Evolutionary conservation across 805 yeast species (phyloP).

Genomic region (Brettanomyces bruxellensis): DNA sequence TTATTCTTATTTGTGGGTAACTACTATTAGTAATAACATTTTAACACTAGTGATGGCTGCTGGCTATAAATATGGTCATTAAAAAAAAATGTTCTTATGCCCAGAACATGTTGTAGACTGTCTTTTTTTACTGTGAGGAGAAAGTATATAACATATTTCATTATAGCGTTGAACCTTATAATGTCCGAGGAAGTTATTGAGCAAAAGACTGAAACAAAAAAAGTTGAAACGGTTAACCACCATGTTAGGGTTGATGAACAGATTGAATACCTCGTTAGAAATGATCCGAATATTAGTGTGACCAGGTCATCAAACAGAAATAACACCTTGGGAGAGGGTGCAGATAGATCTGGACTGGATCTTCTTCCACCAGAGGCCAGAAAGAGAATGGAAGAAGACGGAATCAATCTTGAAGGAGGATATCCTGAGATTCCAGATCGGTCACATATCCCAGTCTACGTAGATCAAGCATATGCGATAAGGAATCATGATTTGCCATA

Average conservation of each 20-base stretch:
- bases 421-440: slow-evolving; percentile 28
- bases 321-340: slow-evolving; percentile 1
- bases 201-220: too few species aligned
- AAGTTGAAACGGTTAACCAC: background rate
- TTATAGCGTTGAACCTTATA: too few species aligned
- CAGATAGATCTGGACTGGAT: slow-evolving; percentile 12
- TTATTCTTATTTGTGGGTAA: too few species aligned
- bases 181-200: too few species aligned
- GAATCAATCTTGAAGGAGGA: slow-evolving; percentile 27
- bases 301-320: background rate
- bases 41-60: too few species aligned
- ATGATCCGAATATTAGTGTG: slow-evolving; percentile 1
- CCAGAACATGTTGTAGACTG: too few species aligned
- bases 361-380: slow-evolving; percentile 17
- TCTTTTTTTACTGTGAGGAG: too few species aligned
- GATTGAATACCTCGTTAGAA: slow-evolving; percentile 9
- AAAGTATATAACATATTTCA: too few species aligned
- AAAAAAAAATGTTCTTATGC: too few species aligned
- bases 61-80: too few species aligned
- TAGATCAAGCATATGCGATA: slow-evolving; percentile 30
- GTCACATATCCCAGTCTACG: slow-evolving; percentile 24
- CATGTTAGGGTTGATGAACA: slow-evolving; percentile 6
- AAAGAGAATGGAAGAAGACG: slow-evolving; percentile 25
- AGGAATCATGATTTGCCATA: slow-evolving; percentile 26
- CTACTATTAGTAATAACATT: too few species aligned